A percentile compares a stretch with the other conserved stretches of the same genome.
phyloP scores from a whole-genome alignment of 371 early-diverging fungal genomes.

The Amoeboaphelidium occidentale region DNA sequence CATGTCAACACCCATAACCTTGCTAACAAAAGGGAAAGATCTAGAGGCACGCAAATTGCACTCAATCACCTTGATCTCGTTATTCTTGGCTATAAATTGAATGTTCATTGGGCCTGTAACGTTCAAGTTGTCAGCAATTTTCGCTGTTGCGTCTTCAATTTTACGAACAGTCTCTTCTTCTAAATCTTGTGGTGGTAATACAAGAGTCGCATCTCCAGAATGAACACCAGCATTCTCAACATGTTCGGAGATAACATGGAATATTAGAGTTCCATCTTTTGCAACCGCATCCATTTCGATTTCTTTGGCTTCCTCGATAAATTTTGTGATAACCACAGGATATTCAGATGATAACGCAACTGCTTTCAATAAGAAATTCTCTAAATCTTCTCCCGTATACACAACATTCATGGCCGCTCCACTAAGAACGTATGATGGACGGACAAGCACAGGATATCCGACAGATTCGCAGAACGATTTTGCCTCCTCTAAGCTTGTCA shows the following conservation, averaged over 20 bases:
- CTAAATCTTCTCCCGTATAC: constrained; percentile 37
- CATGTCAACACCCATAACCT: constrained; percentile 64
- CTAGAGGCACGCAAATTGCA: constrained; percentile 88
- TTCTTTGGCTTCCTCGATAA: constrained; percentile 50
- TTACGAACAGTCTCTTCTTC: constrained; percentile 29
- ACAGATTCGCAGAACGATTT: constrained; percentile 50
- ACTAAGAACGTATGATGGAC: constrained; percentile 81
- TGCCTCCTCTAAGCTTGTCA: constrained; percentile 52
- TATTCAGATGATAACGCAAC: constrained; percentile 64
- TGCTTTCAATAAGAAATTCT: constrained; percentile 44
- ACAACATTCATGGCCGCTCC: constrained; percentile 93
- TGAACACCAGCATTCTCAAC: constrained; percentile 90
- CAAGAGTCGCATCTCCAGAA: constrained; percentile 83
- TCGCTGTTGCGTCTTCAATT: constrained; percentile 45
- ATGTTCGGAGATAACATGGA: constrained; percentile 75
- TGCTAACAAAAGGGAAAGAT: constrained; percentile 86
- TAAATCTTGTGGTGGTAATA: constrained; percentile 60
- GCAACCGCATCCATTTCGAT: constrained; percentile 84
- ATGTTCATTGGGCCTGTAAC: constrained; percentile 90
- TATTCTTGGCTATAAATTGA: constrained; percentile 44
- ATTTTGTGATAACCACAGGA: constrained; percentile 87
- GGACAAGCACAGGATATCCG: constrained; percentile 65
- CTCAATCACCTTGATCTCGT: constrained; percentile 69
- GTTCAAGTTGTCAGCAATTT: constrained; percentile 60
- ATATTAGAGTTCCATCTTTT: constrained; percentile 42